Base-by-base conservation (phyloP, 2,329 filamentous ascomycete genomes). In the Clarireedia monteithiana region DNA sequence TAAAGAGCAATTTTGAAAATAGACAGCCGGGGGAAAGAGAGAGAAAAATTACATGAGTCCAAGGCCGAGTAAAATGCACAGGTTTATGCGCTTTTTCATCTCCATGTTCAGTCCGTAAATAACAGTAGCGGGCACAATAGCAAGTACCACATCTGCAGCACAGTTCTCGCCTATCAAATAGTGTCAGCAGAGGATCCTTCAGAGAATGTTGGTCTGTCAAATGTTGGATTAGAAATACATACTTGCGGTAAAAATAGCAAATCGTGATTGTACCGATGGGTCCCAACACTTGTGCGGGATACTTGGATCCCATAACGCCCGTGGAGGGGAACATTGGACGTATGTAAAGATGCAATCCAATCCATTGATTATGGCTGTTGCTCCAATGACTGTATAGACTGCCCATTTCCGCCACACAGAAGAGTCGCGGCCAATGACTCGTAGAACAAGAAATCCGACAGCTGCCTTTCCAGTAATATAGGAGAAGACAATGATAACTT, bases 381-480 rank as follows among this genome's bases (percentile, higher is more conserved):
- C 23, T 3, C 9, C 47, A 26, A 58, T 55, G 15, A 34, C 24
- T 24, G 34, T 38, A 40, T 50, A 55, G 5, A 58, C 26, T 4
- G 50, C n/a, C 50, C 56, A 55, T 47, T 40, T 46, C 1, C 51
- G 44, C 51, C 51, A 55, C 12, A 36, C 17, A 23, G 49, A 46
- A 20, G 50, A 44, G 26, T 55, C 40, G 2, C 47, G 38, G 12
- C 56, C 47, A 15, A 58, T 49, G 15, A 58, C 45, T 27, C 56
- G 51, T 6, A 58, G 51, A 1, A 58, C 47, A 1, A 58, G 47
- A 20, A 45, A 46, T 4, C 45, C 56, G 2, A 58, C 56, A n/a
- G 51, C 39, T 9, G 30, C 20, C 34, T 58, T 58, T 4, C 51
- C 48, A 15, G 46, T 42, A 15, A 50, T 38, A 6, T 20, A 50